Evolutionary conservation across 129 eudicot species (phyloP).

Genomic region (Cynara cardunculus): DNA sequence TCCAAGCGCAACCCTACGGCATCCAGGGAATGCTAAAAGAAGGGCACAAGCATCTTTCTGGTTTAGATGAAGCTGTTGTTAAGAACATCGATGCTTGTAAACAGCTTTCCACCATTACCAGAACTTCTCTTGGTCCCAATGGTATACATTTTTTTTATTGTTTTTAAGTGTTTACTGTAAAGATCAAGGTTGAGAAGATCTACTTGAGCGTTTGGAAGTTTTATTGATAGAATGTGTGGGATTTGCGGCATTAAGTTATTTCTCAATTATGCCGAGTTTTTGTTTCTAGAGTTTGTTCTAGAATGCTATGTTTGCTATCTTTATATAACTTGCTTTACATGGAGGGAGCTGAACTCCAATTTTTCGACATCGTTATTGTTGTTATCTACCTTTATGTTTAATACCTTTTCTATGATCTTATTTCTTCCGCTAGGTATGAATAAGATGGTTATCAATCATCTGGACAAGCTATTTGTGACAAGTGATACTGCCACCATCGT

Average conservation of each 20-base stretch:
- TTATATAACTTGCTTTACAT: background rate
- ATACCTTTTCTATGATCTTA: background rate
- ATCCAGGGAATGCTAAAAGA: slow-evolving; percentile 88
- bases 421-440: slow-evolving; percentile 56
- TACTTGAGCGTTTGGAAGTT: background rate
- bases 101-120: slow-evolving; percentile 72
- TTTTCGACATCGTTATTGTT: background rate
- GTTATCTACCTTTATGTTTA: background rate
- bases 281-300: background rate
- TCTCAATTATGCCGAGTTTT: background rate
- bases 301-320: background rate
- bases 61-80: slow-evolving; percentile 87
- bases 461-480: slow-evolving; percentile 89
- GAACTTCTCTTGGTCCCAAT: slow-evolving; percentile 94
- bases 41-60: slow-evolving; percentile 90
- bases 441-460: slow-evolving; percentile 94
- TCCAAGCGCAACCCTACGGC: slow-evolving; percentile 66
- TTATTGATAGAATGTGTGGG: background rate
- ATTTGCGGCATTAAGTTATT: background rate
- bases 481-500: slow-evolving; percentile 93
- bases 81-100: slow-evolving; percentile 90
- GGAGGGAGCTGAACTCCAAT: background rate
- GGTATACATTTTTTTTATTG: slow-evolving; percentile 27
- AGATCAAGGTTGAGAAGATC: too few species aligned
- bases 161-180: background rate